These are phyloP conservation scores for Ceratocystis alfenasii DNA, from an alignment of 2,329 filamentous ascomycete genomes.

Conservation along the genomic window DNA sequence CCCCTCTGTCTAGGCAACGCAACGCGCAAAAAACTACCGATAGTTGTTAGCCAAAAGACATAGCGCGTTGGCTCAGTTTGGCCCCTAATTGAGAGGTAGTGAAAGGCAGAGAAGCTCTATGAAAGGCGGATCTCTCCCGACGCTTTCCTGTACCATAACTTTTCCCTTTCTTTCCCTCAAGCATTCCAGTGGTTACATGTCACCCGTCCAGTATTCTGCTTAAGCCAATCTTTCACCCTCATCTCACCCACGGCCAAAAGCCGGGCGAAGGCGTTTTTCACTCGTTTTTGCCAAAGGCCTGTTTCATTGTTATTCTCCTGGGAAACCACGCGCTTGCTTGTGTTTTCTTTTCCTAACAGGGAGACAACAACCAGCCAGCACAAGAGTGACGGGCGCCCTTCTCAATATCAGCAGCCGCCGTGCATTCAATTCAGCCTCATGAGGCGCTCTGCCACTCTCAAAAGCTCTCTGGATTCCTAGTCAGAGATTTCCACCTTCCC, in stretches of 20 bases:
- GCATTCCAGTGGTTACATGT: conserved; percentile 3
- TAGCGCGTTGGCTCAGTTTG: background rate
- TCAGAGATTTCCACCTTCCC: background rate
- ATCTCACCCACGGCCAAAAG: background rate
- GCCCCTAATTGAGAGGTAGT: background rate
- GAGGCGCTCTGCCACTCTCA: background rate
- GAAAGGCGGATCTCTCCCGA: background rate
- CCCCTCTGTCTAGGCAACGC: conserved; percentile 3
- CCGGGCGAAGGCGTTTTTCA: background rate
- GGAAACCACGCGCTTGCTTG: conserved; percentile 14
- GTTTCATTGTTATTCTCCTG: conserved; percentile 14
- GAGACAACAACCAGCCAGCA: background rate
- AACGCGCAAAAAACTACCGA: background rate
- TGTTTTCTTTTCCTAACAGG: background rate
- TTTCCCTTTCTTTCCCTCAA: background rate
- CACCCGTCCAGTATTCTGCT: too few species aligned
- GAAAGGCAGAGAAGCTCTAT: background rate
- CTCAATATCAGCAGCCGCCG: background rate
- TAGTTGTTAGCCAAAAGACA: background rate
- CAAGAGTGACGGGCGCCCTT: background rate
- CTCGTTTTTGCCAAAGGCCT: background rate
- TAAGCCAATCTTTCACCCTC: background rate
- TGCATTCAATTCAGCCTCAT: background rate
- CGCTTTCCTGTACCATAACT: background rate
- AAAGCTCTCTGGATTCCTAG: too few species aligned